phyloP scores from a whole-genome alignment of 2,329 filamentous ascomycete genomes.

The Coniella lustricola region DNA sequence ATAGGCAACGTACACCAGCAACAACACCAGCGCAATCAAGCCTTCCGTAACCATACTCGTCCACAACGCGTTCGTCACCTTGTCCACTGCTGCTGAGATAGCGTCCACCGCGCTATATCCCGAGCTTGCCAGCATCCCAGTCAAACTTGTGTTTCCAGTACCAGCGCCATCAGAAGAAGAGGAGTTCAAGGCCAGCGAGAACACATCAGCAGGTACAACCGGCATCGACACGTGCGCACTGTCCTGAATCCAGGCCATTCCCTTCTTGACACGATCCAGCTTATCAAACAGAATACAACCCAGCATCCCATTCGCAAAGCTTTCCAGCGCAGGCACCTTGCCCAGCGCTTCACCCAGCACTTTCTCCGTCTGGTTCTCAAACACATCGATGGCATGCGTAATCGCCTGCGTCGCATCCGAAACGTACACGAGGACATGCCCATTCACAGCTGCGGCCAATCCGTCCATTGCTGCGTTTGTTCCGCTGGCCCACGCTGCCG shows the following conservation, averaged over 20 bases:
- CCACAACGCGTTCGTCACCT: slow-evolving; percentile 61
- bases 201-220: slow-evolving; percentile 68
- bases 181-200: slow-evolving; percentile 66
- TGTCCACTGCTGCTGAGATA: slow-evolving; percentile 67
- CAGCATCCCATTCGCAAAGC: slow-evolving; percentile 71
- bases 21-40: slow-evolving; percentile 67
- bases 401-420: slow-evolving; percentile 74
- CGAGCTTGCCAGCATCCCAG: slow-evolving; percentile 19
- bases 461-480: slow-evolving; percentile 62
- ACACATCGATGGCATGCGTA: slow-evolving; percentile 77
- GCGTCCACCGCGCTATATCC: slow-evolving; percentile 51
- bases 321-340: slow-evolving; percentile 32
- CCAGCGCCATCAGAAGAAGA: slow-evolving; percentile 41
- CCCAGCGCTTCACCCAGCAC: slow-evolving; percentile 75
- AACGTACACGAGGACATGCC: slow-evolving; percentile 81
- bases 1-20: slow-evolving; percentile 72
- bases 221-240: slow-evolving; percentile 80
- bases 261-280: slow-evolving; percentile 74
- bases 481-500: slow-evolving; percentile 66
- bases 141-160: slow-evolving; percentile 49
- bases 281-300: slow-evolving; percentile 86
- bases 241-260: slow-evolving; percentile 88
- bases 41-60: slow-evolving; percentile 67
- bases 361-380: slow-evolving; percentile 69
- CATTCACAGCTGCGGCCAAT: slow-evolving; percentile 62